Base-by-base conservation (phyloP, 306 rosid genomes). In the Cucumis hystrix region DNA sequence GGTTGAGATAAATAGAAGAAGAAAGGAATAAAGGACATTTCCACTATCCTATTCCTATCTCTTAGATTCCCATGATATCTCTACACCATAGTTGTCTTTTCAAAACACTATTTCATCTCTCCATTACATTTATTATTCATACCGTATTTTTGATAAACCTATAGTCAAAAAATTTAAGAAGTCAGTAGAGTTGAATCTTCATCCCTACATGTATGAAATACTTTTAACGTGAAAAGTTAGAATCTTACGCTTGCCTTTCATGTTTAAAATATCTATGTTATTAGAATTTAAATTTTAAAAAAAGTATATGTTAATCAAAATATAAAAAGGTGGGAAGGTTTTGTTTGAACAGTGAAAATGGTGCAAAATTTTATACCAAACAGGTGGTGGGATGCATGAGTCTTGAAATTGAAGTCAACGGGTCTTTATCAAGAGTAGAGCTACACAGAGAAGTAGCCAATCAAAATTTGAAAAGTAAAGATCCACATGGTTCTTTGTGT, bases 21-120 rank as follows among this genome's bases (percentile, higher is more conserved):
- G 67, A 8, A 76, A 76, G 69, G 79, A 40, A 76, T 76, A 76
- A 76, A 76, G 68, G 68, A 60, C 14, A 37, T 55, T 59, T 59
- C 70, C 79, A 76, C 79, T 59, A 59, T 13, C 79, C 64, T 28
- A 28, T 28, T 28, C 30, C 30, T 28, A 17, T 41, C 79, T 6
- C 37, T 5, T 33, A 55, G 68, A 76, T 57, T 74, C 77, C 23
- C 35, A 75, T 54, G 54, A 30, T 57, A n/a, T 40, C 67, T 20
- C 63, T 56, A 37, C 49, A 39, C 20, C 54, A 56, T 75, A 55
- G 20, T 28, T 49, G 25, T n/a, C 69, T 45, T 35, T 63, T 28
- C 20, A 62, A 30, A 63, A 7, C 0, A 28, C 37, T 60, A 23
- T 62, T 15, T 62, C 20, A 62, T 0, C 68, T 62, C 8, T 12